Evolutionary conservation across 345 rosid genomes (phyloP), one percentile per base, ranked within the genome.

Genomic region (Psidium friedrichsthalianum): DNA sequence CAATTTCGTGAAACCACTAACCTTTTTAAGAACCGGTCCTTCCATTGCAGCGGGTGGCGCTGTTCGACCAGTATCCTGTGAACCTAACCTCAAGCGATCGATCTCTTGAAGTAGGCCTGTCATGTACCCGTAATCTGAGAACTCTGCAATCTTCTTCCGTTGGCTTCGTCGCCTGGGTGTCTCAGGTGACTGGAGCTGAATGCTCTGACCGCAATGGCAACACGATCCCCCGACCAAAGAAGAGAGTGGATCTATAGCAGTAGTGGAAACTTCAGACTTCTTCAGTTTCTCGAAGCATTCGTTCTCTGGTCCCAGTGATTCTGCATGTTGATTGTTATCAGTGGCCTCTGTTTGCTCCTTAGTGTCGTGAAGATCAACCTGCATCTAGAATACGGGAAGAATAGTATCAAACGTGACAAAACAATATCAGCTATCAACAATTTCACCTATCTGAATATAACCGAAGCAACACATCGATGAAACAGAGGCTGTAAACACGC

Each of bases 331-430:
- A 51, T 86, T 89, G 86, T 83, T 92, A 89, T 91, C 92, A 29
- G 92, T 92, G 9, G 93, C 87, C 42, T 87, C 85, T 86, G 92
- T 88, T 89, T 91, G 94, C 90, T 90, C 94, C 87, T 88, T 91
- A 82, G 88, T 91, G 86, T 89, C 88, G 76, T 85, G 96, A 36
- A 91, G 92, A 89, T 93, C 94, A 74, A 85, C 78, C 83, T 88
- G 92, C 64, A 92, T 87, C 96, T 92, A 88, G 51, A 82, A 51
- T 85, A 81, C 6, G 24, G 54, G 82, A 49, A 59, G 69, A 64
- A 56, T 22, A 53, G 56, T 53, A 15, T 15, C 20, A 44, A 54
- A 7, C 9, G 57, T 11, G 25, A 55, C 25, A 21, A 21, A 6
- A 11, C n/a, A 56, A 25, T 57, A 11, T 57, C 64, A 57, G 44